Conservation (phyloP, 108 stramenopile genomes). For the Aurantiochytrium sp. region DNA sequence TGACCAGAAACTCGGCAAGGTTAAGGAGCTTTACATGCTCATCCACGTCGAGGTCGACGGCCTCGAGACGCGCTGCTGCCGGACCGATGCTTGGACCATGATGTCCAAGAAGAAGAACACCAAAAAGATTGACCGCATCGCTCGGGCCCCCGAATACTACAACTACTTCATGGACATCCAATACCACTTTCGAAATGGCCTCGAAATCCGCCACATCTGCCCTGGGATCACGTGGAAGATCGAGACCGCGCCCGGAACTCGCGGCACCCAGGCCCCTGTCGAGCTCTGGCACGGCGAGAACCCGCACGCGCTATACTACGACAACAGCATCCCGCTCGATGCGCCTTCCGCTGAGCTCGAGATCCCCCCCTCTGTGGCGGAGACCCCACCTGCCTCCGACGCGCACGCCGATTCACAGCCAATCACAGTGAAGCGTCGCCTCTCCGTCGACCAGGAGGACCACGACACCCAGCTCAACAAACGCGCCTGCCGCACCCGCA, state of each 20-base stretch:
- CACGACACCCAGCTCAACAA: too few species aligned
- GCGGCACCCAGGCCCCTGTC: background rate
- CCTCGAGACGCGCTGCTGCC: background rate
- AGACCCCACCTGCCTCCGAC: too few species aligned
- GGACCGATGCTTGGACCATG: background rate
- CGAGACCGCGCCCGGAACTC: background rate
- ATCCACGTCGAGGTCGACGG: background rate
- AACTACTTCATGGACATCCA: background rate
- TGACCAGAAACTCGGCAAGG: background rate
- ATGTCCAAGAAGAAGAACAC: background rate
- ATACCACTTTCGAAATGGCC: background rate
- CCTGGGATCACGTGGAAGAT: background rate
- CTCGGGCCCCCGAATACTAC: background rate
- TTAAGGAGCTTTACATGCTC: background rate
- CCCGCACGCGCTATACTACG: background rate
- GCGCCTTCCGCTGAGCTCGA: too few species aligned
- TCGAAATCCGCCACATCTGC: background rate
- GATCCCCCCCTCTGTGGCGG: too few species aligned
- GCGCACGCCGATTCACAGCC: too few species aligned
- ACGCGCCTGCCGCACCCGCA: too few species aligned
- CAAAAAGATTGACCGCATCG: background rate
- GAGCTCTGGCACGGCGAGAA: background rate
- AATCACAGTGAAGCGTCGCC: too few species aligned
- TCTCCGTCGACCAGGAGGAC: too few species aligned
- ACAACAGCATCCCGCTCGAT: too few species aligned